Conservation (phyloP, 2,329 filamentous ascomycete species). For the Colletotrichum liaoningense region DNA sequence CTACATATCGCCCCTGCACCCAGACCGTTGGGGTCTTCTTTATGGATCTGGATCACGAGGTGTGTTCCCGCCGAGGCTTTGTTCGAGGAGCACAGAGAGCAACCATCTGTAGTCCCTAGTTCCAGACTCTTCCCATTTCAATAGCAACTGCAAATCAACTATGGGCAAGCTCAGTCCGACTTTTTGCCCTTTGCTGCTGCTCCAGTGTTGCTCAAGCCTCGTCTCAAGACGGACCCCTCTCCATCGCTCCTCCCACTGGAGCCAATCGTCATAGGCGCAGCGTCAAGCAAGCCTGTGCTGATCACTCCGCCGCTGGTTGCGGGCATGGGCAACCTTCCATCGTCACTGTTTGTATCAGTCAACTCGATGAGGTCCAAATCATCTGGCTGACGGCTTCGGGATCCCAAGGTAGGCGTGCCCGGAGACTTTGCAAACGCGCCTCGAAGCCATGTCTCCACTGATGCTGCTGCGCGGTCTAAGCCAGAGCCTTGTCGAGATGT, state of each 20-base stretch:
- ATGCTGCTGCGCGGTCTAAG: conserved; percentile 86
- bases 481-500: conserved; percentile 61
- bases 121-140: neutral
- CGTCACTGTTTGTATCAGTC: conserved; percentile 70
- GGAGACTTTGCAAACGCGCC: conserved; percentile 78
- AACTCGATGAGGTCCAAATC: conserved; percentile 78
- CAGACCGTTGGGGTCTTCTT: neutral
- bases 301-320: conserved; percentile 18
- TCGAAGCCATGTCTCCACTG: conserved; percentile 90
- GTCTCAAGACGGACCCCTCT: conserved; percentile 50
- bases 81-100: neutral
- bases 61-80: neutral
- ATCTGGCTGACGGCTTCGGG: conserved; percentile 50
- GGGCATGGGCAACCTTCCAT: conserved; percentile 51
- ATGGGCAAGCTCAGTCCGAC: conserved; percentile 47
- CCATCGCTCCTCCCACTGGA: conserved; percentile 53
- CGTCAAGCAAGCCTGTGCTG: conserved; percentile 45
- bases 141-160: neutral
- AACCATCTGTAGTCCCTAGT: neutral
- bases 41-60: neutral
- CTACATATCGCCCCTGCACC: neutral
- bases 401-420: conserved; percentile 59
- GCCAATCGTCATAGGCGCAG: conserved; percentile 42
- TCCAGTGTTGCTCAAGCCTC: conserved; percentile 42
- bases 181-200: conserved; percentile 57